Percentiles rank a stretch among this genome's conserved stretches.
phyloP scores from a whole-genome alignment of 2,329 filamentous ascomycete species.

The Colletotrichum brevisporum region DNA sequence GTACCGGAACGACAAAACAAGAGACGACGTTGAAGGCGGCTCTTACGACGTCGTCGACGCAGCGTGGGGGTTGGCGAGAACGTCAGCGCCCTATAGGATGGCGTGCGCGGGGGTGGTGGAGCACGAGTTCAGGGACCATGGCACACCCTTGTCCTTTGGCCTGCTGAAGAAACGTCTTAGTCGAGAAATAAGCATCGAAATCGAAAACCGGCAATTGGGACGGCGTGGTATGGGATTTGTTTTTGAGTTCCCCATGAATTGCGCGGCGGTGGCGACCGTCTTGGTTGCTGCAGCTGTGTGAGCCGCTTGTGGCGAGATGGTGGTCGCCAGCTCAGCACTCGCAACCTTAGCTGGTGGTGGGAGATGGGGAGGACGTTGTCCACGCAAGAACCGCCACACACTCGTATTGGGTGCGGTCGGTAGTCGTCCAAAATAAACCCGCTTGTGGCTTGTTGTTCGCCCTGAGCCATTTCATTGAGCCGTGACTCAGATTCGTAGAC shows the following conservation, averaged over 20 bases:
- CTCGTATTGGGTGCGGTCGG: neutral
- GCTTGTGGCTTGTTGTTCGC: constrained; percentile 7
- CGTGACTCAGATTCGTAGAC: constrained; percentile 14
- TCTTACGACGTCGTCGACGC: constrained; percentile 16
- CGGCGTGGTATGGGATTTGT: neutral
- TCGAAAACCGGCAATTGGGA: constrained; percentile 8
- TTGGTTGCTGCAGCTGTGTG: neutral
- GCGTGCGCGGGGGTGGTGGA: constrained; percentile 39
- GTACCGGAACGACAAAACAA: constrained; percentile 3
- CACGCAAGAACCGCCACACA: neutral
- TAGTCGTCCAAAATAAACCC: constrained; percentile 1
- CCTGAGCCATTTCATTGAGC: neutral
- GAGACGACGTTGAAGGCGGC: constrained; percentile 37
- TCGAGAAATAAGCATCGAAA: constrained; percentile 23
- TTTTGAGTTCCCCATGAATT: neutral
- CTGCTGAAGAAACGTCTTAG: constrained; percentile 14
- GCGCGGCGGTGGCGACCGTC: constrained; percentile 21
- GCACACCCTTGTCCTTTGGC: constrained; percentile 38
- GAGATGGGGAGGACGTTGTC: constrained; percentile 8
- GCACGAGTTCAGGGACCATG: constrained; percentile 31
- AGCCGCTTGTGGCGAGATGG: neutral
- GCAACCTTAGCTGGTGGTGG: neutral
- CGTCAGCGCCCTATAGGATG: constrained; percentile 40
- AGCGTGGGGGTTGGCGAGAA: constrained; percentile 39
- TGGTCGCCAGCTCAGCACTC: constrained; percentile 2